Evolutionary conservation across 805 yeast species (phyloP).

Genomic region (Cyberlindnera mrakii): DNA sequence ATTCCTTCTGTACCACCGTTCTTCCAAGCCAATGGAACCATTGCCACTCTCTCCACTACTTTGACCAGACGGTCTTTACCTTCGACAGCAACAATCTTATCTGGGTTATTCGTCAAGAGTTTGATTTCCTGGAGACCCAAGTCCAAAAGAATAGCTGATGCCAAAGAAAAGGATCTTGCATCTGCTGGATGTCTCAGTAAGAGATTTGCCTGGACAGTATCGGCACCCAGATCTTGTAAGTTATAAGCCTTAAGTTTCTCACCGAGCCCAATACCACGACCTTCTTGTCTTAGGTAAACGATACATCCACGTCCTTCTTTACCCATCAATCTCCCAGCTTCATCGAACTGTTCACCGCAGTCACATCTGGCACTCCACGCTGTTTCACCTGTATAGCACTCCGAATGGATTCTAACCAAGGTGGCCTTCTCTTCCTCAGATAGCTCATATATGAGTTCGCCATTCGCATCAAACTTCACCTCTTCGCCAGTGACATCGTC

Average conservation of each 20-base stretch:
- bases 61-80: slow-evolving; percentile 69
- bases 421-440: slow-evolving; percentile 36
- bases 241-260: slow-evolving; percentile 96
- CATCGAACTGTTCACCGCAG: slow-evolving; percentile 98
- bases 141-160: slow-evolving; percentile 87
- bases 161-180: slow-evolving; percentile 88
- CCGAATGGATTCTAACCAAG: slow-evolving; percentile 88
- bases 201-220: slow-evolving; percentile 93
- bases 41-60: slow-evolving; percentile 88
- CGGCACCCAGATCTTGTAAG: slow-evolving; percentile 96
- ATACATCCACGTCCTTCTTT: slow-evolving; percentile 84
- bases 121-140: slow-evolving; percentile 67
- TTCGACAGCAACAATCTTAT: slow-evolving; percentile 90
- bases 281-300: slow-evolving; percentile 94
- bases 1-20: slow-evolving; percentile 51
- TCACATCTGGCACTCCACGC: slow-evolving; percentile 99
- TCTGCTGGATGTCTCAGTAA: slow-evolving; percentile 95
- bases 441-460: slow-evolving; percentile 26
- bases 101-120: slow-evolving; percentile 91
- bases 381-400: slow-evolving; percentile 98
- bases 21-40: slow-evolving; percentile 93
- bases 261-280: slow-evolving; percentile 97
- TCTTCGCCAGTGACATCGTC: slow-evolving; percentile 40
- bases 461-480: slow-evolving; percentile 35
- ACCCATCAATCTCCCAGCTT: slow-evolving; percentile 94